Conservation (phyloP, 2,329 filamentous ascomycete species). For the Aspergillus bombycis region DNA sequence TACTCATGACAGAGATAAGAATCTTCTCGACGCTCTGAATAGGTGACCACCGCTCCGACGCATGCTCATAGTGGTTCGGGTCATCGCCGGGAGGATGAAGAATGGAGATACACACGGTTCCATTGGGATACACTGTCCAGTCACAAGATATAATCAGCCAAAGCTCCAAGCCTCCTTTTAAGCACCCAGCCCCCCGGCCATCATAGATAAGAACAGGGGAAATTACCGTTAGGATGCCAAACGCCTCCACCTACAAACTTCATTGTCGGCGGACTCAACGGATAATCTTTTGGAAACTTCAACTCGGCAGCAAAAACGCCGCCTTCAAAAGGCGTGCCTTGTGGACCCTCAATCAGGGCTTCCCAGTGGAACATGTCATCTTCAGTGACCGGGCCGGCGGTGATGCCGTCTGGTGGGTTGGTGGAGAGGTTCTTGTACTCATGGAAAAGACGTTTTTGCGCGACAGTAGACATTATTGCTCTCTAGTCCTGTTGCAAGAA, state of each 20-base stretch:
- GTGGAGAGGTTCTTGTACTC: conserved; percentile 94
- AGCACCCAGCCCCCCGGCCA: conserved; percentile 2
- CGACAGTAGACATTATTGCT: conserved; percentile 49
- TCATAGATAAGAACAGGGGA: conserved; percentile 3
- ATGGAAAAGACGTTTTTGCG: conserved; percentile 81
- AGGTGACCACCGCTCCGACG: conserved; percentile 92
- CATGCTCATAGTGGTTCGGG: conserved; percentile 97
- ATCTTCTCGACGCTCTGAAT: conserved; percentile 99
- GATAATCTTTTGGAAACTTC: conserved; percentile 94
- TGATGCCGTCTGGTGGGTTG: conserved; percentile 96
- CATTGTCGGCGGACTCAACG: conserved; percentile 94
- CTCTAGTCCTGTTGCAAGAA: background rate
- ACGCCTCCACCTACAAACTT: conserved; percentile 84
- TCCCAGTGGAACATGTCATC: conserved; percentile 97
- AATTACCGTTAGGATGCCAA: conserved; percentile 91
- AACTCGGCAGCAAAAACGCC: conserved; percentile 94
- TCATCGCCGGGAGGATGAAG: conserved; percentile 95
- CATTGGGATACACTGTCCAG: conserved; percentile 78
- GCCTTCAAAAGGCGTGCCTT: conserved; percentile 93
- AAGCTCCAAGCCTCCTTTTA: background rate
- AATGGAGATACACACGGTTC: conserved; percentile 97
- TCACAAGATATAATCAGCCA: conserved; percentile 1
- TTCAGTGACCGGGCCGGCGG: conserved; percentile 87
- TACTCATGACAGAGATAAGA: conserved; percentile 94
- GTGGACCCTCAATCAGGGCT: conserved; percentile 91